Evolutionary conservation across 129 eudicot species (phyloP).

Genomic region (Oenanthe sinensis): DNA sequence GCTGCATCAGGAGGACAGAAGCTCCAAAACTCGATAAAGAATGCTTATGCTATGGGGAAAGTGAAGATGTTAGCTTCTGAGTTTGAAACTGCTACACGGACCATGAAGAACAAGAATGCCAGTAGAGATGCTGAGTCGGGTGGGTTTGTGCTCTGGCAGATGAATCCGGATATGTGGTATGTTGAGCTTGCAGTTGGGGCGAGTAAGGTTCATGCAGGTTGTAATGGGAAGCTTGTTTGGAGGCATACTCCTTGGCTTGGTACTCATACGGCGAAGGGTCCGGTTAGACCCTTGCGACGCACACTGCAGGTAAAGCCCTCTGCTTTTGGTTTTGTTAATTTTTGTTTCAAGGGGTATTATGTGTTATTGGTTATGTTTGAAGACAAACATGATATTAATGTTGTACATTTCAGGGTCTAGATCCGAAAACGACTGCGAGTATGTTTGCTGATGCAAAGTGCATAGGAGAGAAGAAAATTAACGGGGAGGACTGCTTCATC

Average conservation of each 20-base stretch:
- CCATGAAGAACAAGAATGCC: slow-evolving; percentile 45
- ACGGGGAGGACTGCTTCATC: slow-evolving; percentile 81
- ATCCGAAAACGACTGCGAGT: slow-evolving; percentile 79
- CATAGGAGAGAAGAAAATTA: slow-evolving; percentile 78
- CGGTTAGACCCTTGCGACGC: slow-evolving; percentile 74
- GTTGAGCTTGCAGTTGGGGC: slow-evolving; percentile 83
- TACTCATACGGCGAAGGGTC: slow-evolving; percentile 85
- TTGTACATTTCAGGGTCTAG: slow-evolving; percentile 59
- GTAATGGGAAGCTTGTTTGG: slow-evolving; percentile 84
- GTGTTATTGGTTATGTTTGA: background rate
- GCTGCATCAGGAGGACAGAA: slow-evolving; percentile 88
- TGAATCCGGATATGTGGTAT: slow-evolving; percentile 94
- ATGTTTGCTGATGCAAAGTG: slow-evolving; percentile 75
- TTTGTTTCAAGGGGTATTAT: background rate
- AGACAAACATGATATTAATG: slow-evolving; percentile 3
- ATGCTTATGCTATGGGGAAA: slow-evolving; percentile 83
- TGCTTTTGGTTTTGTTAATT: background rate
- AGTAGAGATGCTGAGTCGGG: slow-evolving; percentile 56
- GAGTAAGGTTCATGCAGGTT: slow-evolving; percentile 87
- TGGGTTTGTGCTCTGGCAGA: slow-evolving; percentile 84
- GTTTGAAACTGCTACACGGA: slow-evolving; percentile 62
- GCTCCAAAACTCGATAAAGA: slow-evolving; percentile 55
- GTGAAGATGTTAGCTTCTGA: slow-evolving; percentile 74
- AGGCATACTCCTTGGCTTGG: slow-evolving; percentile 94
- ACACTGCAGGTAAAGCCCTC: slow-evolving; percentile 61